These are phyloP conservation scores for Sphaceloma murrayae DNA, from an alignment of 2,329 filamentous ascomycete species.

Conservation along the genomic window DNA sequence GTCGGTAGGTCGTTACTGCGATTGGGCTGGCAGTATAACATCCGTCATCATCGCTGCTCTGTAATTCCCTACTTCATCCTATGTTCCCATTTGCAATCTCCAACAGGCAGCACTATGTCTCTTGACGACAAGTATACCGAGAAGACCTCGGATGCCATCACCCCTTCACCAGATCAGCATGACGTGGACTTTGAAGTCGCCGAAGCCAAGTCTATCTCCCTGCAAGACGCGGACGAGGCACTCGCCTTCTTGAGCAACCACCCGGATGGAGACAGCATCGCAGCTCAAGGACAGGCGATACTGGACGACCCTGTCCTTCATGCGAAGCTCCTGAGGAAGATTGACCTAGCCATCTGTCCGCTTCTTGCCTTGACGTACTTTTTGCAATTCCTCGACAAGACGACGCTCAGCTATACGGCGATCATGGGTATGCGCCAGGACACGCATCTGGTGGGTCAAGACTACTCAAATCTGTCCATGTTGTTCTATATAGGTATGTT, in stretches of 20 bases:
- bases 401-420: conserved; percentile 28
- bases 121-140: neutral
- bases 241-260: conserved; percentile 30
- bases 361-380: conserved; percentile 21
- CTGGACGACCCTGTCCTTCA: conserved; percentile 22
- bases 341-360: conserved; percentile 21
- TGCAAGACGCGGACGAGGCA: conserved; percentile 30
- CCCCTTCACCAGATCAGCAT: neutral
- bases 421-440: conserved; percentile 30
- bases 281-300: conserved; percentile 25
- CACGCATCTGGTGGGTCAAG: conserved; percentile 26
- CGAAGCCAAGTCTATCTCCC: conserved; percentile 14
- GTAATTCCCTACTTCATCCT: neutral
- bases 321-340: conserved; percentile 24
- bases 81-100: neutral
- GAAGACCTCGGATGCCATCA: neutral
- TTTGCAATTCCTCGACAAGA: conserved; percentile 31
- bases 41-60: neutral
- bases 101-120: neutral
- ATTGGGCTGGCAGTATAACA: neutral
- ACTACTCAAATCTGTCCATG: conserved; percentile 21
- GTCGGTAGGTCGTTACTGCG: neutral
- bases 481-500: conserved; percentile 21
- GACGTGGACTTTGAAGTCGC: conserved; percentile 1
- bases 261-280: conserved; percentile 24